Evolutionary conservation across 495 filamentous ascomycete genomes (phyloP).

Genomic region (Clavariopsis aquatica): DNA sequence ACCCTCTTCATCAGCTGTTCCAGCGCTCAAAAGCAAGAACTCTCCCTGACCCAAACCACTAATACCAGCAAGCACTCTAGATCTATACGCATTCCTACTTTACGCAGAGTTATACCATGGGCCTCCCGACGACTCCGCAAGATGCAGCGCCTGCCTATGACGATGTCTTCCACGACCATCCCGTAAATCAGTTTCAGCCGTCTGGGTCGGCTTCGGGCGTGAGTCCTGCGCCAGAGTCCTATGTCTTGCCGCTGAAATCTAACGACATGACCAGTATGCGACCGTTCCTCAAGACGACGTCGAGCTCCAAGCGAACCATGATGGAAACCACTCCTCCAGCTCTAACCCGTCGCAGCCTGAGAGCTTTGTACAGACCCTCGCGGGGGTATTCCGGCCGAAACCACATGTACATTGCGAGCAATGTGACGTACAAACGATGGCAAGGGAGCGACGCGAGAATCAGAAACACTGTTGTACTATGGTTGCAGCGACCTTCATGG

Average conservation of each 20-base stretch:
- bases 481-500: conserved; percentile 24
- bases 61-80: not conserved
- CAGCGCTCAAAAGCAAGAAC: not conserved
- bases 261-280: conserved; percentile 11
- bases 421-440: conserved; percentile 17
- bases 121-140: conserved; percentile 16
- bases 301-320: conserved; percentile 15
- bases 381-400: conserved; percentile 24
- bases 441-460: conserved; percentile 16
- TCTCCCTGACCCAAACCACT: not conserved
- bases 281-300: conserved; percentile 24
- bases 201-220: conserved; percentile 18
- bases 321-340: not conserved
- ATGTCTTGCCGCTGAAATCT: not conserved
- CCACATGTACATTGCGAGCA: conserved; percentile 24
- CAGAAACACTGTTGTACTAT: conserved; percentile 19
- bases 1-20: not conserved
- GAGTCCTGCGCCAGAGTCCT: not conserved
- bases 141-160: conserved; percentile 30
- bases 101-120: conserved; percentile 18
- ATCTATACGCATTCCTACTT: not conserved
- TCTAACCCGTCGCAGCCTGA: conserved; percentile 1
- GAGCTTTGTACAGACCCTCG: conserved; percentile 15
- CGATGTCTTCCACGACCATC: conserved; percentile 23
- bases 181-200: conserved; percentile 14